Base-by-base conservation (phyloP, 2,329 filamentous ascomycete species). In the Stromatinia cepivora region DNA sequence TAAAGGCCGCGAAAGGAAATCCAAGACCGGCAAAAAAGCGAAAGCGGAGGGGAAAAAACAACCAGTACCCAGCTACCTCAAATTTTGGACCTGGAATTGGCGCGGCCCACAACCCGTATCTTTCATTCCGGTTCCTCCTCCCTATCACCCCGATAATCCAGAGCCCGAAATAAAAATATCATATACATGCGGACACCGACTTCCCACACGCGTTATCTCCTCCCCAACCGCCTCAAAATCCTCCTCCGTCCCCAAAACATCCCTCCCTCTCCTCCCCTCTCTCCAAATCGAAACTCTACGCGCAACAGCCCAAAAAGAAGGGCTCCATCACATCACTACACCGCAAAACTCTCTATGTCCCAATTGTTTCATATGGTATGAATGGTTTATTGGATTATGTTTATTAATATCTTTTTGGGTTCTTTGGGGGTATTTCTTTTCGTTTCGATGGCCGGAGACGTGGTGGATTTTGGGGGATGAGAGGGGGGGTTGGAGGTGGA, bases 41-140 rank as follows among this genome's bases (percentile, higher is more conserved):
- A 22, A 34, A 5, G 0, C 28, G 7, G 2, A 7, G 0, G 17
- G 10, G 13, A 31, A n/a, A 34, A 20, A 28, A 2, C 13, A 22
- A 36, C 15, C 5, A 8, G 1, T 4, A 3, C n/a, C 58, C 3
- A 45, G 42, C 25, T 22, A 22, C 10, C 3, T 46, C 17, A 22
- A 20, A 22, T 31, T 28, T n/a, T 64, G 61, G 61, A 64, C 34
- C 13, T 64, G 61, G 61, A 11, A 52, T 8, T 64, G 61, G 61
- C n/a, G 11, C 1, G 61, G 22, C 22, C 61, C 61, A 9, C 11
- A 34, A 1, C 31, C 61, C n/a, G 4, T 52, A 11, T 46, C 31
- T 0, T 39, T n/a, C 34, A 42, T 53, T 17, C 31, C 34, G 0
- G 39, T 63, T n/a, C 46, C 34, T 5, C 22, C 46, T 1, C 34